phyloP scores from a whole-genome alignment of 2,329 filamentous ascomycete genomes.

The Corinectria fuckeliana region DNA sequence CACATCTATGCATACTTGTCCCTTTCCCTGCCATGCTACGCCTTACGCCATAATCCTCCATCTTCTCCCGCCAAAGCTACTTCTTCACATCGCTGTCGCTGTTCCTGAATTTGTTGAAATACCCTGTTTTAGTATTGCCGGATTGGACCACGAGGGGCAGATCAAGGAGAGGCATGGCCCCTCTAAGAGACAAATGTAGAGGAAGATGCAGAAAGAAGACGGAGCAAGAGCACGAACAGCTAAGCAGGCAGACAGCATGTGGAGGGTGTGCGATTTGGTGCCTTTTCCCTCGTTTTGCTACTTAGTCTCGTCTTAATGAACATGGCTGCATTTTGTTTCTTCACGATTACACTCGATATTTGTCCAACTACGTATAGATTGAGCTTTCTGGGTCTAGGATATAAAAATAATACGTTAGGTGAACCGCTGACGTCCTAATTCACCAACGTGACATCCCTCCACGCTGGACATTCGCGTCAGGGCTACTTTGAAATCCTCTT shows the following conservation, averaged over 20 bases:
- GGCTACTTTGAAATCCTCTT: too few relatives aligned
- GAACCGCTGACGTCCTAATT: not conserved
- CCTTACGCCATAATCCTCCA: conserved; percentile 10
- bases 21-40: conserved; percentile 2
- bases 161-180: not conserved
- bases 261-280: conserved; percentile 8
- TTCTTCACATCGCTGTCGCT: conserved; percentile 3
- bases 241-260: conserved; percentile 9
- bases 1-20: not conserved
- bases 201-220: not conserved
- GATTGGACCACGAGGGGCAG: conserved; percentile 2
- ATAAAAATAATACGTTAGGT: not conserved
- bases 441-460: too few relatives aligned
- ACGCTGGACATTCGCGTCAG: too few relatives aligned
- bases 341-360: conserved; percentile 3
- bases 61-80: conserved; percentile 4
- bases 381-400: not conserved
- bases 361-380: not conserved
- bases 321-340: conserved; percentile 28
- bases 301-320: conserved; percentile 32
- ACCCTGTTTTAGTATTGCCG: conserved; percentile 21
- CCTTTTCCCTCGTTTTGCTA: conserved; percentile 11
- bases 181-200: not conserved
- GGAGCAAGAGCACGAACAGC: conserved; percentile 3
- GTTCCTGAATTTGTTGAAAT: conserved; percentile 20